Evolutionary conservation across 306 rosid genomes (phyloP), one percentile per base, ranked within the genome.

Genomic region (Oxytropis ochrocephala): DNA sequence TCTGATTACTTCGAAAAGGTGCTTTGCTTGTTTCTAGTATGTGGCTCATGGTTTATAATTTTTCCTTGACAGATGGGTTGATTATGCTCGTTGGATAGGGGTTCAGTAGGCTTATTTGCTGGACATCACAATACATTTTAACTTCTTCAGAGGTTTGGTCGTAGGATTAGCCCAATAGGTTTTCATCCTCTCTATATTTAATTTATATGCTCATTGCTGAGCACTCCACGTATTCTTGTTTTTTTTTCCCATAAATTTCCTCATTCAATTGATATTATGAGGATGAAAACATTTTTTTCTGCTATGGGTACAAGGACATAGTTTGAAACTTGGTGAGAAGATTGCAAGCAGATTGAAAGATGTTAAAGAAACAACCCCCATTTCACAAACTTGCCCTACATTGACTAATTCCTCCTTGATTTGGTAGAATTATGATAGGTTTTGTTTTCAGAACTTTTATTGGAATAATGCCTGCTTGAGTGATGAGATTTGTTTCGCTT

Each of bases 81-180:
- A 91, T 73, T 91, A 91, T 84, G 97, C 97, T 67, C 95, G 97
- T 33, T 84, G 77, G 80, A 74, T 88, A 18, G 97, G 97, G 41
- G 77, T 91, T 69, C 97, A 91, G 74, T 82, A 88, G 79, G 76
- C 46, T 70, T 56, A 72, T 43, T 60, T 72, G 9, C 9, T 71
- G 63, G 67, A 16, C 64, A 54, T 59, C 76, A 67, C 65, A 81
- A 57, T 64, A 56, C 49, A 76, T 33, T 68, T 73, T 78, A 62
- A 56, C 64, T 71, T 75, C 42, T 67, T 14, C 29, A 19, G 59
- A 57, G 74, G 64, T 74, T 74, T 80, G 74, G 55, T 54, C 70
- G 72, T 77, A 81, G 80, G 79, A 69, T 63, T 67, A 72, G 61
- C 49, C 10, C 69, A 56, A 38, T 57, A 38, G 86, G 74, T 80